Percentiles rank a stretch among this genome's conserved stretches.
phyloP scores from a whole-genome alignment of 1,139 yeast species.

The Yamadazyma kanchanaburiensis region DNA sequence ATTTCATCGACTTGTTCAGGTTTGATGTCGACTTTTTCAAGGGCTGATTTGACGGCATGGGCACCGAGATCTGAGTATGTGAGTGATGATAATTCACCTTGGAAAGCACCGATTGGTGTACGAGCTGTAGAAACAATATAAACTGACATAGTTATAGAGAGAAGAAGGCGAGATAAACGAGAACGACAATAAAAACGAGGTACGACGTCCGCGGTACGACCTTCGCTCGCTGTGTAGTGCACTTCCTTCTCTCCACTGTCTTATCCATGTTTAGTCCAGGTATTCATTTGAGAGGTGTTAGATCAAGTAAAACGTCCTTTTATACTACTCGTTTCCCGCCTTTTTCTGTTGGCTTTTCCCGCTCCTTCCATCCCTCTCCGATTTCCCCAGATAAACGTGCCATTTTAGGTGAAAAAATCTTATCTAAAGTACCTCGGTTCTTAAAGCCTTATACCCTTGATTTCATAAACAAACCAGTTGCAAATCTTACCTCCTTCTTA shows the following conservation, averaged over 20 bases:
- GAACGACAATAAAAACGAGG: too few species aligned
- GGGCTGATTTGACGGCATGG: constrained; percentile 85
- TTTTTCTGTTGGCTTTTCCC: too few species aligned
- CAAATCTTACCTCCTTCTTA: constrained; percentile 70
- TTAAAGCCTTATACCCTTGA: constrained; percentile 48
- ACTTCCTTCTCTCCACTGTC: too few species aligned
- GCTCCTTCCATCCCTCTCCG: too few species aligned
- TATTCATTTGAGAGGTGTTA: too few species aligned
- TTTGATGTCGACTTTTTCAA: constrained; percentile 74
- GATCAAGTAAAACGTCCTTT: too few species aligned
- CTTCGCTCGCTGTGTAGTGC: too few species aligned
- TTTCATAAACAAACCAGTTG: constrained; percentile 58
- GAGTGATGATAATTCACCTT: constrained; percentile 74
- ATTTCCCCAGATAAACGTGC: constrained; percentile 11
- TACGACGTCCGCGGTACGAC: too few species aligned
- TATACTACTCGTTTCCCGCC: too few species aligned
- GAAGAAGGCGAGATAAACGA: too few species aligned
- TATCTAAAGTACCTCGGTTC: constrained; percentile 43
- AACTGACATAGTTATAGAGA: constrained; percentile 41
- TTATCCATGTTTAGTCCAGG: too few species aligned
- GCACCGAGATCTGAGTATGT: constrained; percentile 85
- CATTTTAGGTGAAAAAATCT: constrained; percentile 18
- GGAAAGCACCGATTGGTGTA: constrained; percentile 94
- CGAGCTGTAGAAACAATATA: constrained; percentile 89
- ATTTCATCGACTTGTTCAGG: constrained; percentile 84